phyloP scores from a whole-genome alignment of 371 early-diverging fungal species.

The Mortierella sp. region DNA sequence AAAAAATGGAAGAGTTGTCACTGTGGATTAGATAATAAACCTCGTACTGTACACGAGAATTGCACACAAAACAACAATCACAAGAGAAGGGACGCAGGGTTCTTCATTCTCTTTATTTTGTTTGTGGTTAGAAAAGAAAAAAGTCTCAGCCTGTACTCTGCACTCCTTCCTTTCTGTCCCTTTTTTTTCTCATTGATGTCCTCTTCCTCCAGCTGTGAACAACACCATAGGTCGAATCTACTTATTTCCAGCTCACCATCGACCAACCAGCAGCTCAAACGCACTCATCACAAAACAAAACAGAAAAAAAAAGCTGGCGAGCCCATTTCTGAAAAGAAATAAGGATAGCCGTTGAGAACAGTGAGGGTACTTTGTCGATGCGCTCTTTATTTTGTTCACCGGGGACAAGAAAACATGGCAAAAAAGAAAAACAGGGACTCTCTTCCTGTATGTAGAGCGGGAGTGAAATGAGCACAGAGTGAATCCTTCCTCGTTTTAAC shows the following conservation, averaged over 20 bases:
- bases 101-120: neutral
- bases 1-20: neutral
- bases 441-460: neutral
- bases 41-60: neutral
- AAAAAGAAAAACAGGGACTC: neutral
- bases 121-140: neutral
- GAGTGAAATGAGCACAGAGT: neutral
- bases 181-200: neutral
- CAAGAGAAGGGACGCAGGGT: neutral
- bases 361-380: neutral
- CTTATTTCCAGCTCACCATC: neutral
- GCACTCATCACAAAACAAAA: neutral
- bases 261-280: neutral
- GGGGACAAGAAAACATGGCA: constrained; percentile 12
- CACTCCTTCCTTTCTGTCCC: neutral
- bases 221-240: neutral
- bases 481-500: neutral
- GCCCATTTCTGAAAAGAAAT: neutral
- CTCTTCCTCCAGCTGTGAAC: neutral
- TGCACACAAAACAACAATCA: neutral
- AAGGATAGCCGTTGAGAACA: neutral
- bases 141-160: neutral
- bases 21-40: constrained; percentile 3
- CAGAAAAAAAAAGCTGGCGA: neutral
- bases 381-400: constrained; percentile 8